Evolutionary conservation across 2,329 filamentous ascomycete genomes (phyloP).

Genomic region (Cladophialophora chaetospira): DNA sequence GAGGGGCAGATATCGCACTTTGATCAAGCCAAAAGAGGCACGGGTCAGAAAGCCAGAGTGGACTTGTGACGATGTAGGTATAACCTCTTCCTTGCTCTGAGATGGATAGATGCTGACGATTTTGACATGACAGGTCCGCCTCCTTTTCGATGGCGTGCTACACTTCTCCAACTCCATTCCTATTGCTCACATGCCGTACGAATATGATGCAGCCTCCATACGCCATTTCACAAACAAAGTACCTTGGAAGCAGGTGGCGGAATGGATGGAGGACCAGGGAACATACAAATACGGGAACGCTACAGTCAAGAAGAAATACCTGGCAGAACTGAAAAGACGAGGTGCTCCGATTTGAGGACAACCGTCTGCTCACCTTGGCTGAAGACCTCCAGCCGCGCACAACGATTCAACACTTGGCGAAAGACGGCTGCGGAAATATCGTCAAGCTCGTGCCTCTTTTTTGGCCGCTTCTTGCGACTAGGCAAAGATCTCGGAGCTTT

Average conservation of each 20-base stretch:
- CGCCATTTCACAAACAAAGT: conserved; percentile 45
- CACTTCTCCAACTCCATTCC: conserved; percentile 30
- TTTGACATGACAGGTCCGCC: conserved; percentile 39
- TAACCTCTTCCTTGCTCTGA: background rate
- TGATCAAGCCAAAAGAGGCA: conserved; percentile 50
- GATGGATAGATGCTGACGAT: background rate
- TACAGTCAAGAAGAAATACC: conserved; percentile 65
- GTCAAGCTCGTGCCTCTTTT: no score
- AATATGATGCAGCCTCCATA: conserved; percentile 12
- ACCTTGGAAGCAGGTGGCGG: conserved; percentile 61
- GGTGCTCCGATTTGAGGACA: background rate
- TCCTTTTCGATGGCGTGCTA: conserved; percentile 45
- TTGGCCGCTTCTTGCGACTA: no score
- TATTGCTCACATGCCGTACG: conserved; percentile 8
- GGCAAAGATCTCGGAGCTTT: no score
- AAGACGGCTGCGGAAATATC: no score
- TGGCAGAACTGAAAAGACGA: conserved; percentile 42
- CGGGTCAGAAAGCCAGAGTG: conserved; percentile 50
- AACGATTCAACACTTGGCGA: background rate
- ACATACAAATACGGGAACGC: conserved; percentile 63
- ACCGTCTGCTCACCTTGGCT: background rate
- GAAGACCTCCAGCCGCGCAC: background rate
- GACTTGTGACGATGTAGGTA: conserved; percentile 47
- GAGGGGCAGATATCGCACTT: conserved; percentile 48
- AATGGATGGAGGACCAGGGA: conserved; percentile 57